phyloP scores from a whole-genome alignment of 1,284 basidiomycete genomes.

The Polyporus tsugae region DNA sequence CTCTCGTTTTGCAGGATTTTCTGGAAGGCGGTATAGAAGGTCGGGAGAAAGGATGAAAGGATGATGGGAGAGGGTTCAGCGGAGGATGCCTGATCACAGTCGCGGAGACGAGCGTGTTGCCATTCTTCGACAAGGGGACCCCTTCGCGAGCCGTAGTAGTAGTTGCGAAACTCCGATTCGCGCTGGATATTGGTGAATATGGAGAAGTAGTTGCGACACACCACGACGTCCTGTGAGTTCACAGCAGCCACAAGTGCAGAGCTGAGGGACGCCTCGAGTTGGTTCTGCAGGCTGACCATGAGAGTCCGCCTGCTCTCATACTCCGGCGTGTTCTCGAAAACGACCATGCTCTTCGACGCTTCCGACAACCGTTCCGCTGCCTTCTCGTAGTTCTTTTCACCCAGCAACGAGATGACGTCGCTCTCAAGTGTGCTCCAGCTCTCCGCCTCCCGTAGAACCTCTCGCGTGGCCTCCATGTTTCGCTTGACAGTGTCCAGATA shows the following conservation, averaged over 20 bases:
- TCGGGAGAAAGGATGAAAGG: slow-evolving; percentile 74
- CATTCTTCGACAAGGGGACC: slow-evolving; percentile 72
- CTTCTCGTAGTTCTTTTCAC: slow-evolving; percentile 81
- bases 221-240: slow-evolving; percentile 73
- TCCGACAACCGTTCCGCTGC: slow-evolving; percentile 90
- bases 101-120: slow-evolving; percentile 63
- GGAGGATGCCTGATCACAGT: slow-evolving; percentile 50
- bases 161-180: slow-evolving; percentile 89
- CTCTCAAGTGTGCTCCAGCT: slow-evolving; percentile 94
- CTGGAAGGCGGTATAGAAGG: slow-evolving; percentile 78
- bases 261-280: slow-evolving; percentile 89
- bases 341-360: slow-evolving; percentile 85
- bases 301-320: slow-evolving; percentile 86
- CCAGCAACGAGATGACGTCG: slow-evolving; percentile 85
- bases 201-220: slow-evolving; percentile 80
- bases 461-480: slow-evolving; percentile 86
- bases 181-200: slow-evolving; percentile 92
- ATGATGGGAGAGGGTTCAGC: slow-evolving; percentile 39
- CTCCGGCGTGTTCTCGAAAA: slow-evolving; percentile 90
- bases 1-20: slow-evolving; percentile 76
- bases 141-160: slow-evolving; percentile 88
- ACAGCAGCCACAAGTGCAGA: slow-evolving; percentile 87
- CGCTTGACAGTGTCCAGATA: slow-evolving; percentile 84
- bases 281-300: slow-evolving; percentile 91
- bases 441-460: slow-evolving; percentile 90